Evolutionary conservation across 1,284 basidiomycete species (phyloP), one percentile per base, ranked within the genome.

Genomic region (Pseudozyma pruni): DNA sequence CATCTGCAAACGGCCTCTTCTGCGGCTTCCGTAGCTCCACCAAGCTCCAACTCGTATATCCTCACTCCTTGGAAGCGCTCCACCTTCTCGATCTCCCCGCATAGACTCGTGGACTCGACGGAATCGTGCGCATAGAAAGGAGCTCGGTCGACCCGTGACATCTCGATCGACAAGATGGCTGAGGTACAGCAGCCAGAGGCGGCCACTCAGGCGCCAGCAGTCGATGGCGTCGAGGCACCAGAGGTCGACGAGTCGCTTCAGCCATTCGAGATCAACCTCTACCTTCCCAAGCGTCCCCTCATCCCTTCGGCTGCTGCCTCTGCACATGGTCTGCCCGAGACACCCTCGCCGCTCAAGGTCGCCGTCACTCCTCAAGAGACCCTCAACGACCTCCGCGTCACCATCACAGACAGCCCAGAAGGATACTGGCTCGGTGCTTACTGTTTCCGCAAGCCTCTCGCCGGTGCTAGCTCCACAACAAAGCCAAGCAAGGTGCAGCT

Each of bases 401-500:
- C 80, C 44, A 68, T 82, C 60, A 75, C 73, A 40, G 80, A 81
- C 55, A 78, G 72, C 46, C 78, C 79, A 10, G 79, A 81, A 45
- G 79, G 79, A 13, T 81, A 82, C 68, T 82, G 80, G 80, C 79
- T 82, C 48, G 80, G 80, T 17, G 73, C 80, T 1, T 82, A 78
- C 53, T 75, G 75, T 53, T 82, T 82, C 72, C 67, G 73, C 22
- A 64, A 72, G 27, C 71, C 75, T 5, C 14, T 48, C 19, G 37
- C 57, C 11, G 47, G 56, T 7, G 29, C 41, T 11, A 46, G 25
- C 27, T 38, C 58, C 3, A 35, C 45, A 11, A 38, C 31, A 17
- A 75, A 74, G 43, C 64, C 53, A 17, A 47, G 54, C 27, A 64
- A 71, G 63, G 48, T 56, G 23, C 47, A 60, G 46, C 60, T 78